Evolutionary conservation across 2,329 filamentous ascomycete species (phyloP).

Genomic region (Venturia oleaginea): DNA sequence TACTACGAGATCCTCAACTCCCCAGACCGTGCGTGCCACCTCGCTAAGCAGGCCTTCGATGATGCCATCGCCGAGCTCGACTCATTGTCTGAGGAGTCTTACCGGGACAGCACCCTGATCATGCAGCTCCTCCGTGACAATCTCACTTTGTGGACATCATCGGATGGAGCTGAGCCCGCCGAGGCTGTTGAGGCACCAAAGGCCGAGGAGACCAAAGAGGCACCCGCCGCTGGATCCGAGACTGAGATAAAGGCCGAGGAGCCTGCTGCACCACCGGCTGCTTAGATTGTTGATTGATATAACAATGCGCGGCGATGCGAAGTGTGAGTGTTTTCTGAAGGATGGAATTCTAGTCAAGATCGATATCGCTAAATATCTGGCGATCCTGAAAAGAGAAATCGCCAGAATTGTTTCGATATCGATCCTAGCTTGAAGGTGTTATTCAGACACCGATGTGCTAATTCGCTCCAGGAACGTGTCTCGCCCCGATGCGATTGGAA

Average conservation of each 20-base stretch:
- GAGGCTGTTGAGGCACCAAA: slow-evolving; percentile 19
- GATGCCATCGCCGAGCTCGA: slow-evolving; percentile 98
- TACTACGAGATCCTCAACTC: slow-evolving; percentile 99
- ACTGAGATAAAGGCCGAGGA: slow-evolving; percentile 11
- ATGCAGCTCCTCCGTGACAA: slow-evolving; percentile 99
- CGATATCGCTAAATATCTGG: background rate
- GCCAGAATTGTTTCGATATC: background rate
- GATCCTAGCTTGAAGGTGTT: background rate
- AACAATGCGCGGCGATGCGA: background rate
- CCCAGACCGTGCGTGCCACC: slow-evolving; percentile 92
- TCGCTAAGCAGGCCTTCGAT: slow-evolving; percentile 98
- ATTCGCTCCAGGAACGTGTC: background rate
- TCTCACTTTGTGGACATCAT: slow-evolving; percentile 95
- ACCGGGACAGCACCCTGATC: slow-evolving; percentile 98
- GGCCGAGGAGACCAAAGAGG: slow-evolving; percentile 7
- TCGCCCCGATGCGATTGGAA: background rate
- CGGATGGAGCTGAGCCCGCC: slow-evolving; percentile 63
- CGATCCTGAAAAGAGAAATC: background rate
- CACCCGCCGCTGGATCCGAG: slow-evolving; percentile 3
- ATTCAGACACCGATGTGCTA: background rate
- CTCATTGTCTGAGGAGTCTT: slow-evolving; percentile 93
- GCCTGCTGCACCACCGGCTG: slow-evolving; percentile 9
- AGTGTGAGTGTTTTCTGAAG: background rate
- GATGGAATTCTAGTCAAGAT: background rate
- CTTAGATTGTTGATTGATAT: background rate